Percentiles rank a stretch among this genome's conserved stretches.
Conservation (phyloP, 441 rosid species). For the Populus hybrid region DNA sequence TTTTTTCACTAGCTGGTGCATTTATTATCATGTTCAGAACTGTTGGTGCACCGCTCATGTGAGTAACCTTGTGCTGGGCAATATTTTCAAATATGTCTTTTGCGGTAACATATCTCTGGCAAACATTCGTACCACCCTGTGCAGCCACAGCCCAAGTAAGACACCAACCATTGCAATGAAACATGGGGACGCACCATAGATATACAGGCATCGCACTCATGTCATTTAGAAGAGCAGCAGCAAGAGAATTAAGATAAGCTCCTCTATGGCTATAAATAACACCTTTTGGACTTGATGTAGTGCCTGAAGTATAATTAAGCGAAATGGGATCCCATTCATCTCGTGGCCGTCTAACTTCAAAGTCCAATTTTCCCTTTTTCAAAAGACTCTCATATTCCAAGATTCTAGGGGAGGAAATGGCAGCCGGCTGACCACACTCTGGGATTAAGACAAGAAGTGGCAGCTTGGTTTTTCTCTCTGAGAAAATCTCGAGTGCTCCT, state of each 20-base stretch:
- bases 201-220: slow-evolving; percentile 53
- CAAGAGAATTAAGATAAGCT: slow-evolving; percentile 63
- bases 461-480: slow-evolving; percentile 26
- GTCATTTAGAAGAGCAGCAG: slow-evolving; percentile 47
- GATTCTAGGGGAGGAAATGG: slow-evolving; percentile 6
- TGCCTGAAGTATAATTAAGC: slow-evolving; percentile 65
- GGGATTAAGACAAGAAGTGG: slow-evolving; percentile 44
- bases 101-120: slow-evolving; percentile 47
- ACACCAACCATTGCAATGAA: slow-evolving; percentile 84
- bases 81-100: slow-evolving; percentile 49
- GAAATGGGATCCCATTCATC: slow-evolving; percentile 78
- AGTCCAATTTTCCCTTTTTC: slow-evolving; percentile 33
- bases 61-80: slow-evolving; percentile 43
- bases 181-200: slow-evolving; percentile 76
- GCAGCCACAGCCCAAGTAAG: slow-evolving; percentile 73
- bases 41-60: slow-evolving; percentile 73
- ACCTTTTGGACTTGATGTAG: slow-evolving; percentile 71
- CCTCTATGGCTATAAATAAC: slow-evolving; percentile 78
- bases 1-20: slow-evolving; percentile 24
- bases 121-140: slow-evolving; percentile 62
- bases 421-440: slow-evolving; percentile 27
- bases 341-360: slow-evolving; percentile 39
- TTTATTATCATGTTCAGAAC: slow-evolving; percentile 65
- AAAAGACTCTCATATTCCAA: slow-evolving; percentile 50
- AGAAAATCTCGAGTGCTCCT: slow-evolving; percentile 47